A percentile compares a stretch with the other conserved stretches of the same genome.
Conservation (phyloP, 2,329 filamentous ascomycete species). For the Ustulina deusta region DNA sequence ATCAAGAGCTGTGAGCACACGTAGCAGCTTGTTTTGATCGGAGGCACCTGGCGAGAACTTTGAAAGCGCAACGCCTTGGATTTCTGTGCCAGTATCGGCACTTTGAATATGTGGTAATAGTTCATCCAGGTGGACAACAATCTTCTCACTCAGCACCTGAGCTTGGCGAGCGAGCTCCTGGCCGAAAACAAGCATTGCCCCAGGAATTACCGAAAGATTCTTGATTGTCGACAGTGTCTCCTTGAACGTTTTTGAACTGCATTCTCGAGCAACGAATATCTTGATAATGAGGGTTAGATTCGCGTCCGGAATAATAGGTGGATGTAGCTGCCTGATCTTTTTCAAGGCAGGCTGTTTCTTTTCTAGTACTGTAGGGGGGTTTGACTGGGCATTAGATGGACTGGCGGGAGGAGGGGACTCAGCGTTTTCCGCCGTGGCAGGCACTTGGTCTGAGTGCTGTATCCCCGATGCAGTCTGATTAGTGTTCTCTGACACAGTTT, state of each 20-base stretch:
- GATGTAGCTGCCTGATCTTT: slow-evolving; percentile 72
- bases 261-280: slow-evolving; percentile 95
- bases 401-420: slow-evolving; percentile 44
- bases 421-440: slow-evolving; percentile 31
- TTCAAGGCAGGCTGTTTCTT: slow-evolving; percentile 59
- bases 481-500: slow-evolving; percentile 32
- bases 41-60: slow-evolving; percentile 97
- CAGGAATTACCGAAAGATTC: slow-evolving; percentile 92
- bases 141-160: slow-evolving; percentile 83
- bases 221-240: slow-evolving; percentile 99
- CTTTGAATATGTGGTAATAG: slow-evolving; percentile 87
- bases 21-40: slow-evolving; percentile 94
- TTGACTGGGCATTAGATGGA: slow-evolving; percentile 50
- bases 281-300: slow-evolving; percentile 96
- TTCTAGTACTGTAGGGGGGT: slow-evolving; percentile 54
- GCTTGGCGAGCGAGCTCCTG: slow-evolving; percentile 91
- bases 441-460: slow-evolving; percentile 42
- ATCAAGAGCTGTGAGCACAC: slow-evolving; percentile 92
- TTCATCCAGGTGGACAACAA: slow-evolving; percentile 85
- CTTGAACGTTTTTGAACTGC: slow-evolving; percentile 96
- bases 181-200: slow-evolving; percentile 91
- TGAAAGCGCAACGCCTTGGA: slow-evolving; percentile 91
- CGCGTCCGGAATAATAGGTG: slow-evolving; percentile 86
- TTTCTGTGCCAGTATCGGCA: slow-evolving; percentile 89
- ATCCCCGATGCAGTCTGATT: slow-evolving; percentile 36